Evolutionary conservation across 1,139 yeast species (phyloP).

Genomic region (Sugiyamaella pinicola): DNA sequence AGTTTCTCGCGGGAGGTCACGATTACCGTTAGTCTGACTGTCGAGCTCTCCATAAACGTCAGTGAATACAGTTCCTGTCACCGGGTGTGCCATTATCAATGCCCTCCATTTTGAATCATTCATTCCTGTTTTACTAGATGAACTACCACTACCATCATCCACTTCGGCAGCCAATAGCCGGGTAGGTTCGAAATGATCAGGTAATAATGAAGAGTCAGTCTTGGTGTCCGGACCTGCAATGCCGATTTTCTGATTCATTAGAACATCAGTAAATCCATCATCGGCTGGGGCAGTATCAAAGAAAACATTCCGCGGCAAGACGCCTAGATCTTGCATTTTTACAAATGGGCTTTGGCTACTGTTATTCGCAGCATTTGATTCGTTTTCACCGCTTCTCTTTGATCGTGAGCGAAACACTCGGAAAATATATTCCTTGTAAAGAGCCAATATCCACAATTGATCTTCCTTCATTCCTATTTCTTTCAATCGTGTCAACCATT

Average conservation of each 20-base stretch:
- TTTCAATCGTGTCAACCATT: slow-evolving; percentile 70
- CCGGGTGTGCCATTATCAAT: slow-evolving; percentile 29
- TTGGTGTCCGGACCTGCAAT: background rate
- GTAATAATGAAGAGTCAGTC: background rate
- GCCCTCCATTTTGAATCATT: slow-evolving; percentile 18
- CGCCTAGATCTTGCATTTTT: slow-evolving; percentile 42
- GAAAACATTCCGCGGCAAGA: slow-evolving; percentile 65
- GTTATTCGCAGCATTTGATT: slow-evolving; percentile 1
- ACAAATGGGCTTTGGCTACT: slow-evolving; percentile 20
- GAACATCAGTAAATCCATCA: slow-evolving; percentile 18
- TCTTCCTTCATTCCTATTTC: slow-evolving; percentile 69
- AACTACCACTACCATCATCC: background rate
- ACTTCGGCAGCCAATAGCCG: slow-evolving; percentile 13
- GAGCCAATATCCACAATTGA: slow-evolving; percentile 76
- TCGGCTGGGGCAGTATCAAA: slow-evolving; percentile 47
- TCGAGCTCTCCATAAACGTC: slow-evolving; percentile 38
- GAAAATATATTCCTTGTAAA: slow-evolving; percentile 63
- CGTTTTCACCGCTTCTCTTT: slow-evolving; percentile 28
- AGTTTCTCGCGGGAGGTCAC: background rate
- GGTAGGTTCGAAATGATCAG: slow-evolving; percentile 12
- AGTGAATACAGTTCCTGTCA: slow-evolving; percentile 33
- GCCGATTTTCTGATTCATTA: slow-evolving; percentile 40
- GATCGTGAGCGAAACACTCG: slow-evolving; percentile 53
- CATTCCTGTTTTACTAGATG: background rate
- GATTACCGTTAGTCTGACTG: slow-evolving; percentile 14